These are phyloP conservation scores for Backusella liffmaniae DNA, from an alignment of 192 early-diverging fungal genomes.

Conservation along the genomic window DNA sequence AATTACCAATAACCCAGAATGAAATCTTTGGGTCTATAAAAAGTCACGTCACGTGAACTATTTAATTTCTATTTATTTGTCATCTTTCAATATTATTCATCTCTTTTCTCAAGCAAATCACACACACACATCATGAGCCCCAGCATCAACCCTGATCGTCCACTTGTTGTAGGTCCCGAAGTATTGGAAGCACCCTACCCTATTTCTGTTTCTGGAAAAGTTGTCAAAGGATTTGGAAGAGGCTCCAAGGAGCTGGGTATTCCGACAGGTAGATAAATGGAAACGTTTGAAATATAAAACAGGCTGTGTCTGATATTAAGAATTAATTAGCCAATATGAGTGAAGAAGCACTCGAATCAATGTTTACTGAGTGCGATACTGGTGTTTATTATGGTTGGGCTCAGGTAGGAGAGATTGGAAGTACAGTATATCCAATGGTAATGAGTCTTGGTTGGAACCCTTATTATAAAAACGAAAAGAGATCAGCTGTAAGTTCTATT, in stretches of 20 bases:
- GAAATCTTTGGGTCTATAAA: no score
- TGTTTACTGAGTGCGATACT: conserved; percentile 62
- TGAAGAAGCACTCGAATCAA: conserved; percentile 65
- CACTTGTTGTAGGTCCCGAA: conserved; percentile 61
- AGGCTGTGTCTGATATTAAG: neutral
- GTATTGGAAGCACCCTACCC: conserved; percentile 70
- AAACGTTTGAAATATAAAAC: neutral
- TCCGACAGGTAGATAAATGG: conserved; percentile 74
- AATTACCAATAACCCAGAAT: no score
- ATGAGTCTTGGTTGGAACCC: conserved; percentile 99
- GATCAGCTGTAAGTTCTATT: conserved; percentile 67
- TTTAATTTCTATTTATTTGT: neutral
- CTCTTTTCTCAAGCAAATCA: conserved; percentile 5
- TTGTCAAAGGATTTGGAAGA: conserved; percentile 89
- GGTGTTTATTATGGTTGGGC: conserved; percentile 99
- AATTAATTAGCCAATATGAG: conserved; percentile 79
- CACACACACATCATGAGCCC: neutral
- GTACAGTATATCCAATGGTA: conserved; percentile 88
- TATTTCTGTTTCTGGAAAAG: conserved; percentile 72
- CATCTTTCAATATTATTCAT: neutral
- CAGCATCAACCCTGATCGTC: conserved; percentile 39
- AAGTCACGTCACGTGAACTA: neutral
- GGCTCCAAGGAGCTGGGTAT: conserved; percentile 98
- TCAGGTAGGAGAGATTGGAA: conserved; percentile 53
- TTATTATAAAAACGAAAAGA: conserved; percentile 95